phyloP scores from a whole-genome alignment of 2,329 filamentous ascomycete genomes.

The Aureobasidium melanogenum region DNA sequence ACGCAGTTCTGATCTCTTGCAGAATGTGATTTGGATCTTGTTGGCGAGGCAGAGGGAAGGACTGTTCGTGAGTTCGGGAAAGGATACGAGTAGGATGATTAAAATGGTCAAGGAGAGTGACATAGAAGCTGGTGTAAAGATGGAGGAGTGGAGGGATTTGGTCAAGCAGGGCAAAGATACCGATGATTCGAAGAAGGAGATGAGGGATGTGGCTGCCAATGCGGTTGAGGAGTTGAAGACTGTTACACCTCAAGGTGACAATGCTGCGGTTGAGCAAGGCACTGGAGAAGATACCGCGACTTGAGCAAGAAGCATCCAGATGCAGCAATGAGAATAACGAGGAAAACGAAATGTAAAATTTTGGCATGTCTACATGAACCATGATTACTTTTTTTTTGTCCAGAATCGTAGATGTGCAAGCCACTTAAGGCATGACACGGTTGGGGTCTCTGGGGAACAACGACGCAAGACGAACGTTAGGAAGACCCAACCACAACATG shows the following conservation, averaged over 20 bases:
- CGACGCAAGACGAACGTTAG: slow-evolving; percentile 53
- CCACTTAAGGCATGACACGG: slow-evolving; percentile 37
- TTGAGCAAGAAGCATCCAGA: neutral
- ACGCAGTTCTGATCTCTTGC: slow-evolving; percentile 24
- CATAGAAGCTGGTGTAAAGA: slow-evolving; percentile 17
- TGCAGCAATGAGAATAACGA: neutral
- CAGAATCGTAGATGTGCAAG: neutral
- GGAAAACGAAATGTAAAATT: neutral
- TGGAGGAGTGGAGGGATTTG: slow-evolving; percentile 22
- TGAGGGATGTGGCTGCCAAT: slow-evolving; percentile 20
- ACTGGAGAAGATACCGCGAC: neutral
- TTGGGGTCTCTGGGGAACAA: slow-evolving; percentile 57
- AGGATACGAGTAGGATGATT: slow-evolving; percentile 29
- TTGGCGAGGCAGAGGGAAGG: slow-evolving; percentile 18
- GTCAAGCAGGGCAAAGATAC: slow-evolving; percentile 22
- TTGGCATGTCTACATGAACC: neutral
- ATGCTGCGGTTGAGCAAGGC: neutral
- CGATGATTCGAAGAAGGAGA: slow-evolving; percentile 19
- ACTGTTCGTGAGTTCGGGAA: slow-evolving; percentile 26
- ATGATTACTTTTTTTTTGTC: neutral
- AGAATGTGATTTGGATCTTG: slow-evolving; percentile 27
- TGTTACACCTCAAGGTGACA: no score
- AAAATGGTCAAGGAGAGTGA: slow-evolving; percentile 21
- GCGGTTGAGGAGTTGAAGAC: slow-evolving; percentile 13
- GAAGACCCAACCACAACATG: slow-evolving; percentile 57